Evolutionary conservation across 2,329 filamentous ascomycete species (phyloP), one percentile per base, ranked within the genome.

Genomic region (Hypoxylon sp.): DNA sequence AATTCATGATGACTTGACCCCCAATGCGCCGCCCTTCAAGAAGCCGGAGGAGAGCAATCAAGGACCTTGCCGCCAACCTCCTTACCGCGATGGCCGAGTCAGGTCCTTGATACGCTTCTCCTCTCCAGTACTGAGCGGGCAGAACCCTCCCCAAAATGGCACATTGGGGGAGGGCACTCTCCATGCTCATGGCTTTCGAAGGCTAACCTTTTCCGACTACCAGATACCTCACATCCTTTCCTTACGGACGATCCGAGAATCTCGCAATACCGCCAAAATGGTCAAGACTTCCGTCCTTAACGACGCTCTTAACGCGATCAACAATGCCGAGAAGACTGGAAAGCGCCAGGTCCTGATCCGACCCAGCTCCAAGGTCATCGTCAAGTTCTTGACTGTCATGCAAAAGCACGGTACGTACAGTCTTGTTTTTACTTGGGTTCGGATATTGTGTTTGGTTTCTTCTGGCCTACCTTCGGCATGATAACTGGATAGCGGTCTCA

Each of bases 301-400:
- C 89, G 95, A 99, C 91, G 93, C 92, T 81, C 91, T 97, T 79
- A 97, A 97, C 83, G 87, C 89, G 87, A 98, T 99, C 91, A 99
- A 99, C 93, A 99, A 99, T 84, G 95, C 95, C 88, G 96, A 99
- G 90, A 98, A 99, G 91, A 87, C 92, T 77, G 95, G 95, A 86
- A 98, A 98, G 91, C 94, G 95, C 80, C 95, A 99, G 87, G 95
- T 98, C 80, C 80, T 99, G 82, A 97, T 99, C 88, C 90, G 94
- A 79, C 95, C 96, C 76, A 91, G 89, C 82, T 98, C 95, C 84
- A 99, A 99, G 92, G 95, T 99, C 87, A 99, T 99, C 78, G 86
- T 96, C 87, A 98, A 98, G 89, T 99, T 98, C 90, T 88, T 99
- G 80, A 88, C 88, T 80, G 94, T 98, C 82, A 99, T 99, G 95